phyloP scores from a whole-genome alignment of 495 filamentous ascomycete genomes.

The Daldinia grandis region DNA sequence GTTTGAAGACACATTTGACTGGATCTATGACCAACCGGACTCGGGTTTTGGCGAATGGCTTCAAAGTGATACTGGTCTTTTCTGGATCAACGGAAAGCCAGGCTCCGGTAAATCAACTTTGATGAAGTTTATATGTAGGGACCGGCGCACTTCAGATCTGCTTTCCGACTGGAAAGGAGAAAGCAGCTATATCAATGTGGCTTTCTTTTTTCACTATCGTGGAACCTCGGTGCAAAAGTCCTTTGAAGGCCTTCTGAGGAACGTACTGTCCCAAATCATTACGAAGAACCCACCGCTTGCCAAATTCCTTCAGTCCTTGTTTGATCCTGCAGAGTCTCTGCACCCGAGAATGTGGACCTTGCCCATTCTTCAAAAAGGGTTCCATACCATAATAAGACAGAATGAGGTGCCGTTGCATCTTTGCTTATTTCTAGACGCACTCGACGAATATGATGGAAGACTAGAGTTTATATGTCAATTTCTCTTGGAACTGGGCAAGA shows the following conservation, averaged over 20 bases:
- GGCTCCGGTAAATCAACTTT: conserved; percentile 37
- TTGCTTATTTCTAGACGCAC: conserved; percentile 31
- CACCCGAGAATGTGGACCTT: background rate
- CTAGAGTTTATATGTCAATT: conserved; percentile 22
- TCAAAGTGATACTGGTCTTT: conserved; percentile 17
- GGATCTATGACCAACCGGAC: conserved; percentile 21
- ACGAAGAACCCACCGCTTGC: background rate
- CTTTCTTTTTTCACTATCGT: conserved; percentile 34
- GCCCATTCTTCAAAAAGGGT: conserved; percentile 1
- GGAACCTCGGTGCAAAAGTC: conserved; percentile 30
- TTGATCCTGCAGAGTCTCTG: background rate
- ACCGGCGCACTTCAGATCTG: conserved; percentile 25
- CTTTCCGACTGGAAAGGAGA: conserved; percentile 19
- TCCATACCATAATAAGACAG: conserved; percentile 13
- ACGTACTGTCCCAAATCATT: conserved; percentile 18
- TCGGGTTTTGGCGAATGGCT: conserved; percentile 30
- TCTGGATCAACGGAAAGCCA: conserved; percentile 40
- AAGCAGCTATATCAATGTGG: background rate
- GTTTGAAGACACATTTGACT: conserved; percentile 26
- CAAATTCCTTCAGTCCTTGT: background rate
- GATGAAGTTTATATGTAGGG: conserved; percentile 41
- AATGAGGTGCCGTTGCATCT: conserved; percentile 14
- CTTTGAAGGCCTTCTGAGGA: conserved; percentile 34
- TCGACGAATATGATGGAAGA: conserved; percentile 33
- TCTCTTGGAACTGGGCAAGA: conserved; percentile 16